A percentile compares a stretch with the other conserved stretches of the same genome.
phyloP scores from a whole-genome alignment of 192 early-diverging fungal genomes.

The Podila clonocystis region DNA sequence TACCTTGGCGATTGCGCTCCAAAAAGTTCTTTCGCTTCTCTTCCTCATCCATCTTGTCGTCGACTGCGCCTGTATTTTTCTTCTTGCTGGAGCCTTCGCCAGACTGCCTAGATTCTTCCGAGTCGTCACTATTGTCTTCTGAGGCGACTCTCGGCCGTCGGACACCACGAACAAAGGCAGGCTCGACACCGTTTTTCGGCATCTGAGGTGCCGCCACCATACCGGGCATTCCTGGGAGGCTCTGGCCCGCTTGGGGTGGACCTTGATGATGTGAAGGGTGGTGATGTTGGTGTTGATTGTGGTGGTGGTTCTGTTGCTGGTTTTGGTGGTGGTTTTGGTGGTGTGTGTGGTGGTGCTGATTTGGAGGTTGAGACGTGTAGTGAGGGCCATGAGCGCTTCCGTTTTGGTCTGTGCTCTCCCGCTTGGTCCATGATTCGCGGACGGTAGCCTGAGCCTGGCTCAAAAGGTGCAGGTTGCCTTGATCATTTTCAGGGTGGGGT shows the following conservation, averaged over 20 bases:
- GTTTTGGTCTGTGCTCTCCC: conserved; percentile 26
- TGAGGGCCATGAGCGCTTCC: conserved; percentile 15
- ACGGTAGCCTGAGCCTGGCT: conserved; percentile 36
- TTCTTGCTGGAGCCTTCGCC: conserved; percentile 30
- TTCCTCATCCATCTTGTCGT: conserved; percentile 55
- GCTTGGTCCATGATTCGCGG: conserved; percentile 38
- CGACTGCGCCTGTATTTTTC: conserved; percentile 3
- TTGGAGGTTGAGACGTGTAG: neutral
- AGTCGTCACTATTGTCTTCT: conserved; percentile 39
- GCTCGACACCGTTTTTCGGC: conserved; percentile 23
- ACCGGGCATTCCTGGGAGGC: conserved; percentile 30
- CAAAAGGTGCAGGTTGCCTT: conserved; percentile 36
- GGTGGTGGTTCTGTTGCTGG: neutral
- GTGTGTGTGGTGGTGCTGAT: neutral
- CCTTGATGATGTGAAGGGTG: neutral
- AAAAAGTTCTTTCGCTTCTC: conserved; percentile 84
- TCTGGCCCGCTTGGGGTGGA: conserved; percentile 19
- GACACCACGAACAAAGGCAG: conserved; percentile 26
- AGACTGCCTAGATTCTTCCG: conserved; percentile 29
- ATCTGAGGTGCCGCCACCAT: conserved; percentile 28
- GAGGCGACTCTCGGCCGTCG: conserved; percentile 12
- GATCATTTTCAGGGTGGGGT: conserved; percentile 16
- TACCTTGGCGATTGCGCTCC: conserved; percentile 89
- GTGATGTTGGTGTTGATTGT: neutral
- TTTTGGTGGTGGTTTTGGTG: neutral